Percentiles rank a stretch among this genome's conserved stretches.
phyloP scores from a whole-genome alignment of 2,329 filamentous ascomycete genomes.

The Verticillium dahliae region DNA sequence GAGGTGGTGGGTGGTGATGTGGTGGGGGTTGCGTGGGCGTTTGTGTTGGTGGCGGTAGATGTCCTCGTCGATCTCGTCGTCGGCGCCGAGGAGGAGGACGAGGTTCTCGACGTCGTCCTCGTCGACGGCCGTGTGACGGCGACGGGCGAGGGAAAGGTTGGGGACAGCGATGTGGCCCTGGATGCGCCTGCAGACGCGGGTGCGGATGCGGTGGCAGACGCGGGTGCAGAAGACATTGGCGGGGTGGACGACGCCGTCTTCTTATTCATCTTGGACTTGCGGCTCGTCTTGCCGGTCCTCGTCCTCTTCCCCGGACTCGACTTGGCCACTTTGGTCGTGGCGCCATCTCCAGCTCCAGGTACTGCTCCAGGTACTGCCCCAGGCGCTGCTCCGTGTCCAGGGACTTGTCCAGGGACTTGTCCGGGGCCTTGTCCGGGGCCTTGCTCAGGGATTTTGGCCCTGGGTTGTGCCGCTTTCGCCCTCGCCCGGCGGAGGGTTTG shows the following conservation, averaged over 20 bases:
- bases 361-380: background rate
- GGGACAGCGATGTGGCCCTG: background rate
- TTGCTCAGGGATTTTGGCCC: background rate
- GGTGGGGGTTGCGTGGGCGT: slow-evolving; percentile 1
- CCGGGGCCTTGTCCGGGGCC: background rate
- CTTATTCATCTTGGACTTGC: slow-evolving; percentile 10
- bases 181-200: background rate
- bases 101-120: background rate
- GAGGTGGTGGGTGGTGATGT: background rate
- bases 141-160: background rate
- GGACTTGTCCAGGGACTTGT: background rate
- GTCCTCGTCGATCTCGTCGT: slow-evolving; percentile 1
- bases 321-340: slow-evolving; percentile 3
- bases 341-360: background rate
- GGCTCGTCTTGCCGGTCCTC: slow-evolving; percentile 4
- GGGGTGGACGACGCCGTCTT: background rate
- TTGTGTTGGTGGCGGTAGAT: slow-evolving; percentile 1
- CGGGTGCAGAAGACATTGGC: background rate
- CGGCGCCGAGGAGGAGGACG: slow-evolving; percentile 1
- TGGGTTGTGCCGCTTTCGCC: background rate
- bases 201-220: too few species aligned
- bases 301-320: slow-evolving; percentile 9
- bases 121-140: background rate
- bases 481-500: slow-evolving; percentile 5
- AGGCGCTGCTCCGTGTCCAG: background rate